phyloP scores from a whole-genome alignment of 2,329 filamentous ascomycete species.

The Aspergillus pseudotamarii region DNA sequence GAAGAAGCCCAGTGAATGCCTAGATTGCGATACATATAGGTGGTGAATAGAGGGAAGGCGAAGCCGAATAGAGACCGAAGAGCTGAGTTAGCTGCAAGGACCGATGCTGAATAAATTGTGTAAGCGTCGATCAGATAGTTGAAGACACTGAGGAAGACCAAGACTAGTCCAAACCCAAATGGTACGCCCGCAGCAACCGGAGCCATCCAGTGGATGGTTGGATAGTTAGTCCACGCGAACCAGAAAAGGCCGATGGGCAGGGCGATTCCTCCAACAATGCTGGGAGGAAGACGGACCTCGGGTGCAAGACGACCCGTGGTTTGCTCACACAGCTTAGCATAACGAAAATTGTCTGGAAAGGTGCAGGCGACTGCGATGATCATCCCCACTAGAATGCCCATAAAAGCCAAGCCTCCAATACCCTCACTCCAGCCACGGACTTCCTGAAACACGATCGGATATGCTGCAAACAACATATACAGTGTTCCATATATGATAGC shows the following conservation, averaged over 20 bases:
- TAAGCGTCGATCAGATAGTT: constrained; percentile 49
- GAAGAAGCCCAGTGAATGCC: constrained; percentile 52
- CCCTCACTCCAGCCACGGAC: constrained; percentile 45
- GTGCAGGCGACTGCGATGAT: constrained; percentile 41
- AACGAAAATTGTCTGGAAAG: constrained; percentile 40
- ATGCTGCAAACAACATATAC: constrained; percentile 24
- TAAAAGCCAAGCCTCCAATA: constrained; percentile 50
- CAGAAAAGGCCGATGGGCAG: constrained; percentile 61
- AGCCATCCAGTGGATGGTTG: constrained; percentile 42
- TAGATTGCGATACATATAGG: constrained; percentile 46
- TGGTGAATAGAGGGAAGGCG: constrained; percentile 50
- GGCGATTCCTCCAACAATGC: constrained; percentile 50
- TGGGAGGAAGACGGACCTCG: constrained; percentile 56
- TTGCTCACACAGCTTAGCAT: constrained; percentile 26
- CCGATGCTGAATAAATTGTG: constrained; percentile 43
- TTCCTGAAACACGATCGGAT: constrained; percentile 20
- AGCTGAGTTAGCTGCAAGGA: constrained; percentile 47
- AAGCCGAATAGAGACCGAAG: constrained; percentile 49
- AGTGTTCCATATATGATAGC: constrained; percentile 22
- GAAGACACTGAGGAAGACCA: constrained; percentile 43
- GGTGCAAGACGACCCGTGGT: constrained; percentile 48
- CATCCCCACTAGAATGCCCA: constrained; percentile 48
- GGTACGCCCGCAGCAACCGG: constrained; percentile 38
- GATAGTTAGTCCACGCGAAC: constrained; percentile 61
- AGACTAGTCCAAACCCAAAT: constrained; percentile 46